Evolutionary conservation across 2,329 filamentous ascomycete genomes (phyloP), one percentile per base, ranked within the genome.

Genomic region (Escovopsis sp.): DNA sequence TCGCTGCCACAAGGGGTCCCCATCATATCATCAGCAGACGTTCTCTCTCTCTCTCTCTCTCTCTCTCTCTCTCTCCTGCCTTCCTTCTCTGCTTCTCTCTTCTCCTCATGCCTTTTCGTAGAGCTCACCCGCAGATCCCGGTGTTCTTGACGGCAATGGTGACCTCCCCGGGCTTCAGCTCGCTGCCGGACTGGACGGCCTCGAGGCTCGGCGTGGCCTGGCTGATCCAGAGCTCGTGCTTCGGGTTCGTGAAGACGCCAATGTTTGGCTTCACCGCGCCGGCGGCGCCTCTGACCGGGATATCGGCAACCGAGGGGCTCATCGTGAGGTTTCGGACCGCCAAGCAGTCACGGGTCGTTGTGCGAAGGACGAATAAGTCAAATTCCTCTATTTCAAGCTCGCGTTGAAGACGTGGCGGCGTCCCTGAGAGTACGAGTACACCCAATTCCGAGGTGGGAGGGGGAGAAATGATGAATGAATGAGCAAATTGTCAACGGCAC

Each of bases 211-310:
- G 89, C 51, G 76, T 71, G 11, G 88, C 79, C 49, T 85, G 79
- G 43, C 73, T 82, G 46, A 95, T 76, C 85, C 88, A 96, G 41
- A 96, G 71, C 46, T 94, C 84, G 60, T 96, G 89, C 44, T 77
- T 75, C 14, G 89, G 86, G 66, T 96, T 94, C 40, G 89, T 96
- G 71, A 83, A 96, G 50, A 96, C 87, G 52, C 87, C 89, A 58
- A 96, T 93, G 66, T 96, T 96, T 44, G 84, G 67, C 72, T 93
- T 91, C 15, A 38, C 39, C 25, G 41, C 41, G 24, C 51, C 54
- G 7, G 10, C 34, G 12, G 34, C 34, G 5, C 15, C 20, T 24
- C 42, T 50, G 29, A 47, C 44, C 25, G 53, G 45, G 41, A 46
- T 30, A 33, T 61, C 57, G 44, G 55, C 51, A 44, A 54, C 57